These are phyloP conservation scores for Neurospora sp. DNA, from an alignment of 495 filamentous ascomycete genomes.

Conservation along the genomic window DNA sequence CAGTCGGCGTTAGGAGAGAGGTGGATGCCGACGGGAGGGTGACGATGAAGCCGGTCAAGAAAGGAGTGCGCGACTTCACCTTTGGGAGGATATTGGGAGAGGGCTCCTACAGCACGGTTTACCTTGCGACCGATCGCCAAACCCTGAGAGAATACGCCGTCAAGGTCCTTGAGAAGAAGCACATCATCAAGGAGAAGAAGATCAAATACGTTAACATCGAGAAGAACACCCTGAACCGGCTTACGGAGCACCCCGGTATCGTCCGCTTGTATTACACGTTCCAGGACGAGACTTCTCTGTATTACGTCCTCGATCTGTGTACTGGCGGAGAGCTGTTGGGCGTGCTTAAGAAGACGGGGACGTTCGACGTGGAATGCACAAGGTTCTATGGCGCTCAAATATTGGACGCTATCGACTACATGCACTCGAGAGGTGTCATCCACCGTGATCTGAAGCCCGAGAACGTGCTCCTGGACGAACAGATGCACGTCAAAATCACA, in stretches of 20 bases:
- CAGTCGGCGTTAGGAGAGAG: conserved; percentile 68
- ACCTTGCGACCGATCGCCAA: conserved; percentile 89
- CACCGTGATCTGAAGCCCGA: conserved; percentile 97
- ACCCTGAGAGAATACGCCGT: conserved; percentile 95
- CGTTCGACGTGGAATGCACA: conserved; percentile 94
- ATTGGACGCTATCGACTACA: conserved; percentile 91
- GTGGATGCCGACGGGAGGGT: conserved; percentile 74
- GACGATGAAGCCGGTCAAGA: conserved; percentile 78
- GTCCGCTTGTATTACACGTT: conserved; percentile 98
- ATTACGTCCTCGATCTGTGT: conserved; percentile 93
- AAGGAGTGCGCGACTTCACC: conserved; percentile 92
- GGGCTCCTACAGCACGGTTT: conserved; percentile 95
- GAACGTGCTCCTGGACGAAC: conserved; percentile 87
- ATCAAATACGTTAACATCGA: conserved; percentile 99
- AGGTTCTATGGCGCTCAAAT: conserved; percentile 95
- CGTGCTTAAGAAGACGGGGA: conserved; percentile 83
- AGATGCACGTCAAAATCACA: conserved; percentile 98
- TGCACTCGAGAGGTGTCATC: conserved; percentile 94
- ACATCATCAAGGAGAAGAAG: conserved; percentile 99
- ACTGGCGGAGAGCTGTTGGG: conserved; percentile 88
- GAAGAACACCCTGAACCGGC: conserved; percentile 91
- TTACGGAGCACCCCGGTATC: conserved; percentile 94
- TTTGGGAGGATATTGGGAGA: conserved; percentile 91
- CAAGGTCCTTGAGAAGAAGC: conserved; percentile 95
- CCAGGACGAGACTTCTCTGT: conserved; percentile 90